Evolutionary conservation across 2,329 filamentous ascomycete species (phyloP).

Genomic region (Diplodia mutila): DNA sequence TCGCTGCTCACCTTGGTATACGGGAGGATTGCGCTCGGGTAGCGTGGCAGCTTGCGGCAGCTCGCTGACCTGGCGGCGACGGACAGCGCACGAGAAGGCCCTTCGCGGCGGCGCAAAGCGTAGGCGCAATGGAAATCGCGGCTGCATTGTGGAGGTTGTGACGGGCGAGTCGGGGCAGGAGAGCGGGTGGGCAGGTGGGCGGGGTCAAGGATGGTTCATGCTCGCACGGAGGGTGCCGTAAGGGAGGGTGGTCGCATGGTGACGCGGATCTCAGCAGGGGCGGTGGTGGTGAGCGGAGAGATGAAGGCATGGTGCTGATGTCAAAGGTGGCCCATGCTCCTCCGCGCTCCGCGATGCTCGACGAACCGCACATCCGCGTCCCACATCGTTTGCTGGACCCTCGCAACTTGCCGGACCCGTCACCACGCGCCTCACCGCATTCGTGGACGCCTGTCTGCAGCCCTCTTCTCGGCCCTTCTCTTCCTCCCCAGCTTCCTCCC

Average conservation of each 20-base stretch:
- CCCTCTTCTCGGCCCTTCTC: constrained; percentile 12
- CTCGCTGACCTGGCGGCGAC: constrained; percentile 31
- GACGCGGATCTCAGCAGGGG: no score
- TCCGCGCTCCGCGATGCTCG: not conserved
- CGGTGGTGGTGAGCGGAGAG: not conserved
- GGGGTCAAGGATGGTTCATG: not conserved
- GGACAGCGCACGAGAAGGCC: constrained; percentile 35
- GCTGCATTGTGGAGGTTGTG: not conserved
- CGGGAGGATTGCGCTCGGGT: constrained; percentile 39
- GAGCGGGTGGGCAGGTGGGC: no score
- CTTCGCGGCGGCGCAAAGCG: constrained; percentile 20
- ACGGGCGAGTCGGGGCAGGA: not conserved
- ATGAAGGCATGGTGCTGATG: not conserved
- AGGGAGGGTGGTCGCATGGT: not conserved
- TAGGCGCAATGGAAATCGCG: constrained; percentile 6
- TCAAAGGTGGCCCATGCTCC: constrained; percentile 19
- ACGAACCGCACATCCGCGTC: not conserved
- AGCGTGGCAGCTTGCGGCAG: constrained; percentile 36
- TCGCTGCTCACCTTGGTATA: constrained; percentile 33
- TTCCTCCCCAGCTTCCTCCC: not conserved
- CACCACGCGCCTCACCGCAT: constrained; percentile 13
- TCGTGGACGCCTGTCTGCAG: constrained; percentile 3
- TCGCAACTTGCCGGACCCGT: constrained; percentile 17
- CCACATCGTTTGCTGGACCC: not conserved
- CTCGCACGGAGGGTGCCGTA: not conserved